Percentiles rank a stretch among this genome's conserved stretches.
Evolutionary conservation across 148 eudicot species (phyloP).

Genomic region (Heliamphora exappendiculata): DNA sequence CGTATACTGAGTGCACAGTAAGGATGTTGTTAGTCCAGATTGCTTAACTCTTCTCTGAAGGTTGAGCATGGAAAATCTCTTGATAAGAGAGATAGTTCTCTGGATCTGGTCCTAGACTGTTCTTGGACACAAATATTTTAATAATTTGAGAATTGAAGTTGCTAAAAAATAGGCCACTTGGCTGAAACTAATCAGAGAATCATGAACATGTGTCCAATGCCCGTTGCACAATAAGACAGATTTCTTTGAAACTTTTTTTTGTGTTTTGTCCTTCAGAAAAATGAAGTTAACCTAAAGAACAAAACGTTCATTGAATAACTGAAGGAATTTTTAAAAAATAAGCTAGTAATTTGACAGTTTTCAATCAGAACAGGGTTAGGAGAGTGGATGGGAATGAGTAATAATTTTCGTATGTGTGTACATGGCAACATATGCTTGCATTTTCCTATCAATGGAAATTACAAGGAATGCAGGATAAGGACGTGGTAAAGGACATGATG

Average conservation of each 20-base stretch:
- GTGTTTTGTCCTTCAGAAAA: not conserved
- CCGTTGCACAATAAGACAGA: not conserved
- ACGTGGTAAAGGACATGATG: too few relatives aligned
- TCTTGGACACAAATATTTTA: not conserved
- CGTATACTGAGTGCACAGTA: not conserved
- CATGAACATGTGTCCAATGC: not conserved
- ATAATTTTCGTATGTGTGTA: not conserved
- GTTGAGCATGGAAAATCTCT: not conserved
- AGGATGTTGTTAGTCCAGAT: not conserved
- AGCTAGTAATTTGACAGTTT: too few relatives aligned
- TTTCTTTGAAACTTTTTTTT: not conserved
- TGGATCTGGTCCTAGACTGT: not conserved
- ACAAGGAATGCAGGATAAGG: too few relatives aligned
- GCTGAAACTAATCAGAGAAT: not conserved
- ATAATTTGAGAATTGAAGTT: not conserved
- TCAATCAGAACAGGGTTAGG: too few relatives aligned
- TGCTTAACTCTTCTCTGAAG: not conserved
- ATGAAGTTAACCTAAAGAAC: not conserved
- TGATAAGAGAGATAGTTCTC: not conserved
- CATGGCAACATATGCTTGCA: not conserved
- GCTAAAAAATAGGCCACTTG: not conserved
- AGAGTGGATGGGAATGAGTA: too few relatives aligned
- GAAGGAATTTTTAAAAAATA: too few relatives aligned
- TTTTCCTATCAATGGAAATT: too few relatives aligned
- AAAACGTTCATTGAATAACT: too few relatives aligned